Base-by-base conservation (phyloP, 2,329 filamentous ascomycete genomes). In the Magnaporthiopsis poae region DNA sequence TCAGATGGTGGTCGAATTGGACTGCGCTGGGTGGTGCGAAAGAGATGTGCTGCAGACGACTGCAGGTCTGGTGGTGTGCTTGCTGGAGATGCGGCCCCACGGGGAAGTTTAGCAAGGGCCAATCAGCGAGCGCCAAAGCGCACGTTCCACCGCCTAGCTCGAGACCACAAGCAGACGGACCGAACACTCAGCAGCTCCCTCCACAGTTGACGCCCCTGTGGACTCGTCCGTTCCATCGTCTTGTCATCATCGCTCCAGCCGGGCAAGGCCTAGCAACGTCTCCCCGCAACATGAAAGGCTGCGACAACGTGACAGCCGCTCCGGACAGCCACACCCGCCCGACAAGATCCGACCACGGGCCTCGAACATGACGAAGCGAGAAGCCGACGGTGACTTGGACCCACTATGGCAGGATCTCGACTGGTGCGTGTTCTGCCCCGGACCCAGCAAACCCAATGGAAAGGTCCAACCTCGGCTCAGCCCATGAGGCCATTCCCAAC, bases 351-450 rank as follows among this genome's bases (percentile, higher is more conserved):
- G 68, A 69, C 68, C 71, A 77, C 15, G 39, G 13, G 5, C 39
- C 39, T 18, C 39, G 39, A 46, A 21, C 46, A 56, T 56, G 46
- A 56, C 46, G 46, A 56, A 56, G 46, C 46, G 46, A n/a, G 46
- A 56, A 56, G 46, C 46, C 71, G 80, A 84, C 75, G 76, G 76
- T 72, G 81, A 82, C 65, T 72, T 81, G 67, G 86, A 87, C 79
- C 83, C 83, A 81, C 80, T 87, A 82, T 92, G 89, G 89, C 87
- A 91, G 74, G 84, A 91, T 76, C 82, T 90, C 73, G 86, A 91
- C 79, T 89, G 88, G 89, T 91, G 84, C 74, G 86, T 82, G 63
- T 15, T 46, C 4, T 15, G 39, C 15, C 5, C 39, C 5, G 11
- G 39, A 46, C 39, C 39, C 13, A 18, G 39, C 27, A 46, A 4